phyloP scores from a whole-genome alignment of 306 rosid species.

The Geum urbanum region DNA sequence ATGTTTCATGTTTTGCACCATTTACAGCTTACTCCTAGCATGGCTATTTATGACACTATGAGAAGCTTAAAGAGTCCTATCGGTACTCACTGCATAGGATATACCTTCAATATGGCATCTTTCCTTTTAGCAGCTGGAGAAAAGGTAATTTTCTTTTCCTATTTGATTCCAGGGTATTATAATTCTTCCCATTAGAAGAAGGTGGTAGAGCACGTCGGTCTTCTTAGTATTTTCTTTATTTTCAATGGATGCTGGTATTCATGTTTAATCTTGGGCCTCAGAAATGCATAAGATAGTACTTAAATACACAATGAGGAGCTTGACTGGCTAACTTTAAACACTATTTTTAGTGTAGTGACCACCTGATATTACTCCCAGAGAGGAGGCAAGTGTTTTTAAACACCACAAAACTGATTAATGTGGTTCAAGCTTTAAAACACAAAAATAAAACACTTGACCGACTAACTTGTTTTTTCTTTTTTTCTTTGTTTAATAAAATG shows the following conservation, averaged over 20 bases:
- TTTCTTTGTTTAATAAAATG: neutral
- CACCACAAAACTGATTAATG: too few relatives aligned
- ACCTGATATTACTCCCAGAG: too few relatives aligned
- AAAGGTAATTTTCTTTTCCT: conserved; percentile 48
- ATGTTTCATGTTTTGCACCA: conserved; percentile 16
- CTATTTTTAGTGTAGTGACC: too few relatives aligned
- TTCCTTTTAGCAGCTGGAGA: conserved; percentile 91
- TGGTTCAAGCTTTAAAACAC: too few relatives aligned
- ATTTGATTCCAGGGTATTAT: neutral
- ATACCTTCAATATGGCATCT: conserved; percentile 70
- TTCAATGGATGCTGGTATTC: too few relatives aligned
- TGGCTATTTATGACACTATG: conserved; percentile 92
- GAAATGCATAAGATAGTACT: neutral
- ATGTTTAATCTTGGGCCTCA: neutral
- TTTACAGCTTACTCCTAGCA: conserved; percentile 86
- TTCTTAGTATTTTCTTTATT: neutral
- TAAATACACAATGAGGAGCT: neutral
- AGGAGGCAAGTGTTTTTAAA: too few relatives aligned
- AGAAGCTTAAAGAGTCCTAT: conserved; percentile 83
- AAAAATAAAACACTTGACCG: too few relatives aligned
- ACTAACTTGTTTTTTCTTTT: too few relatives aligned
- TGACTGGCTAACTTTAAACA: neutral
- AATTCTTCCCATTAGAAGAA: neutral
- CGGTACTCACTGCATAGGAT: conserved; percentile 81
- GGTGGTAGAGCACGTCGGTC: neutral